Evolutionary conservation across 2,329 filamentous ascomycete species (phyloP), one percentile per base, ranked within the genome.

Genomic region (Colletotrichum trifolii): DNA sequence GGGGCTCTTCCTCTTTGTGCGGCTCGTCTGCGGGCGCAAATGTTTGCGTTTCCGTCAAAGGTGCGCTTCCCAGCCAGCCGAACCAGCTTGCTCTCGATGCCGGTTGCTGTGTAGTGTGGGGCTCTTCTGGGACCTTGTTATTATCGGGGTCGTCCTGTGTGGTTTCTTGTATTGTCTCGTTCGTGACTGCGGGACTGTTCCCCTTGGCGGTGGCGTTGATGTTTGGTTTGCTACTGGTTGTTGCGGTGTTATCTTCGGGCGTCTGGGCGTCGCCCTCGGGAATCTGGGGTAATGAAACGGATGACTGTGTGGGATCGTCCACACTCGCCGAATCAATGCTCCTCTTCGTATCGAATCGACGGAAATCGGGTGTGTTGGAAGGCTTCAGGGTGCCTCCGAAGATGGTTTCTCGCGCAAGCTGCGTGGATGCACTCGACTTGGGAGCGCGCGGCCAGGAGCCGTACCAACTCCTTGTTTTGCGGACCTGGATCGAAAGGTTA

Each of bases 331-430:
- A 59, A 40, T 79, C 77, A 48, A 67, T 54, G 47, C 69, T 70
- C 67, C 75, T 84, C 64, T 77, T 82, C 10, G 75, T 69, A 4
- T 86, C 85, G 64, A 83, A 87, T 47, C 83, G 82, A 59, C 79
- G 80, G 38, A 87, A 77, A 69, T 88, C 84, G 4, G 82, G 76
- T 1, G 78, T 70, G 8, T 77, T 77, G n/a, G 72, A 77, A 1
- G 84, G 77, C 62, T 80, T 82, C 52, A 83, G 74, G 3, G 84
- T 87, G 52, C 83, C 85, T 36, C 86, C 87, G 49, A 86, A 75
- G 35, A 90, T 89, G 11, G 84, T 87, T 73, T 90, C 87, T 68
- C 81, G 82, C 4, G 86, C 86, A 48, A 90, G 78, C 55, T 87
- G 85, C 6, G 84, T 89, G 8, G 87, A 89, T 35, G 87, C 81